Percentiles rank a stretch among this genome's conserved stretches.
Evolutionary conservation across 345 rosid genomes (phyloP).

Genomic region (Barbarea vulgaris): DNA sequence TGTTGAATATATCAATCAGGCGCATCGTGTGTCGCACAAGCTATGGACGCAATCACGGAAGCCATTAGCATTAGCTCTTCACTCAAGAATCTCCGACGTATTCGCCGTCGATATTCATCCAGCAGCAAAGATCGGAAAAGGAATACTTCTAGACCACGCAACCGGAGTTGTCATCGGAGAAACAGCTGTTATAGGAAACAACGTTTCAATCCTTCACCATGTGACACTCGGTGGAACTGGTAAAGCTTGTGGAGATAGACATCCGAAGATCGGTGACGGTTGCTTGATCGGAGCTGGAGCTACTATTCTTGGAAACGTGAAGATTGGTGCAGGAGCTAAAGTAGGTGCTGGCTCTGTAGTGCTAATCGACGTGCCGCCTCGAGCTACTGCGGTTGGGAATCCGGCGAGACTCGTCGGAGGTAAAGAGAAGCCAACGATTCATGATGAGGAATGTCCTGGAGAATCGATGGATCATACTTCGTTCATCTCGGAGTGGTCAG

Average conservation of each 20-base stretch:
- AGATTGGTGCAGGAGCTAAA: constrained; percentile 88
- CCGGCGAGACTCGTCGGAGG: constrained; percentile 96
- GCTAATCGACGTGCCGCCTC: constrained; percentile 71
- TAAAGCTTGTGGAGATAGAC: constrained; percentile 75
- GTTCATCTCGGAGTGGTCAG: constrained; percentile 91
- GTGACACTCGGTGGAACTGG: constrained; percentile 96
- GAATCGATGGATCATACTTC: constrained; percentile 99
- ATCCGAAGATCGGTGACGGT: constrained; percentile 95
- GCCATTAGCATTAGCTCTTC: constrained; percentile 88
- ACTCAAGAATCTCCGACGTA: constrained; percentile 90
- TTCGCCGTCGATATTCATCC: constrained; percentile 97
- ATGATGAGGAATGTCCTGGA: constrained; percentile 75
- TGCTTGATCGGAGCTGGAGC: constrained; percentile 96
- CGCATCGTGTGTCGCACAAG: constrained; percentile 89
- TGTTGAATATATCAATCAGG: constrained; percentile 44
- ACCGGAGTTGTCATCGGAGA: constrained; percentile 93
- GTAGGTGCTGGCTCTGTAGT: constrained; percentile 94
- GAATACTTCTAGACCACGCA: constrained; percentile 86
- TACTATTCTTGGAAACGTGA: constrained; percentile 80
- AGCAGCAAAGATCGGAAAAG: constrained; percentile 89
- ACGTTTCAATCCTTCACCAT: constrained; percentile 89
- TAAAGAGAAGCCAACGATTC: constrained; percentile 63
- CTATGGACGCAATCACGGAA: constrained; percentile 74
- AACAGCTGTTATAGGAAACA: constrained; percentile 89
- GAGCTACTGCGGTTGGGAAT: constrained; percentile 89